phyloP scores from a whole-genome alignment of 768 basidiomycete species.

The Mrakia blollopis region DNA sequence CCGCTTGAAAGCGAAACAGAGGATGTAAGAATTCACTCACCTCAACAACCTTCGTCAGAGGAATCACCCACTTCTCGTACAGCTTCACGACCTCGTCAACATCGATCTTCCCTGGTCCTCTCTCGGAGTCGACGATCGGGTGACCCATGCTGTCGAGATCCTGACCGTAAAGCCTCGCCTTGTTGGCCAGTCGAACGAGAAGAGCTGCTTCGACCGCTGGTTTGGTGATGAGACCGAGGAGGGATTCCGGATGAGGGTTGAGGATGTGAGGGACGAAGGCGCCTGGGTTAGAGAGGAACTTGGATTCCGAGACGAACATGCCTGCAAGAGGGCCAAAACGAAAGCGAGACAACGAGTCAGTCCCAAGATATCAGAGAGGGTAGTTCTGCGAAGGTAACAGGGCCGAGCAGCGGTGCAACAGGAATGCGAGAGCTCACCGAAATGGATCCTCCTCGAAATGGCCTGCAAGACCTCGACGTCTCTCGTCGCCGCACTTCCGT shows the following conservation, averaged over 20 bases:
- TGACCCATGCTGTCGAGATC: conserved; percentile 71
- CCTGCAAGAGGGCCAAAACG: conserved; percentile 51
- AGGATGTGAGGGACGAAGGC: conserved; percentile 90
- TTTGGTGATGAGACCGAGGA: conserved; percentile 90
- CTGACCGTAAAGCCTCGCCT: conserved; percentile 69
- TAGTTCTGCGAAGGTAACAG: neutral
- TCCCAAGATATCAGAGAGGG: neutral
- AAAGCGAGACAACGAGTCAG: neutral
- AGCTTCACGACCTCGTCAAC: conserved; percentile 87
- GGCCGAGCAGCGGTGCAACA: neutral
- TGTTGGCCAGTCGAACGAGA: conserved; percentile 76
- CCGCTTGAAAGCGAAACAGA: neutral
- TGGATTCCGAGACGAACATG: conserved; percentile 98
- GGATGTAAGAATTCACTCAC: conserved; percentile 49
- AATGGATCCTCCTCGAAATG: conserved; percentile 97
- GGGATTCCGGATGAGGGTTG: conserved; percentile 64
- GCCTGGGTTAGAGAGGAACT: conserved; percentile 79
- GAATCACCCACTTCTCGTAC: conserved; percentile 93
- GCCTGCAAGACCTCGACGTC: conserved; percentile 96
- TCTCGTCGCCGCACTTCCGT: conserved; percentile 88
- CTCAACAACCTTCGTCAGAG: conserved; percentile 97
- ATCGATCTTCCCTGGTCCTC: conserved; percentile 64
- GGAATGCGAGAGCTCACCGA: conserved; percentile 57
- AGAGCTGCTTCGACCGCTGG: conserved; percentile 88
- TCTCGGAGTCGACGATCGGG: conserved; percentile 42